Evolutionary conservation across 192 early-diverging fungal species (phyloP).

Genomic region (Pilobolus umbonatus): DNA sequence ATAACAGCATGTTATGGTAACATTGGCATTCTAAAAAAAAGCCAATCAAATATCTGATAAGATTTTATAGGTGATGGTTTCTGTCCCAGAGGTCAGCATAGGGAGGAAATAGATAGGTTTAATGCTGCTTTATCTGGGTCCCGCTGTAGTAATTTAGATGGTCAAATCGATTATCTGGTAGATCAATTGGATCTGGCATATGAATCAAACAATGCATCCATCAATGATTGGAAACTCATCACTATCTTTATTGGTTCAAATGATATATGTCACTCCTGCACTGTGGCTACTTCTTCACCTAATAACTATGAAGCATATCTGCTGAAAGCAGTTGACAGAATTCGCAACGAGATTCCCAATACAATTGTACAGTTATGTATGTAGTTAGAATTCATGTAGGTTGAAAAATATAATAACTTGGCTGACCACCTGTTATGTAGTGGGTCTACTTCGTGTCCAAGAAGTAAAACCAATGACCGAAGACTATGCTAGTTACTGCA

Average conservation of each 20-base stretch:
- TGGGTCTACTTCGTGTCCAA: constrained; percentile 21
- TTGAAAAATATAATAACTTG: too few relatives aligned
- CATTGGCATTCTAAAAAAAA: constrained; percentile 10
- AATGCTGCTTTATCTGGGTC: constrained; percentile 59
- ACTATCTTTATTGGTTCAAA: constrained; percentile 57
- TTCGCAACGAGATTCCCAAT: constrained; percentile 36
- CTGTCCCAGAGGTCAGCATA: constrained; percentile 29
- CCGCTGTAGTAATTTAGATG: constrained; percentile 36
- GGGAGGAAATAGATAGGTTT: constrained; percentile 17
- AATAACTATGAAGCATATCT: constrained; percentile 27
- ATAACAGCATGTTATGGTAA: constrained; percentile 47
- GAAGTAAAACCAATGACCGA: constrained; percentile 36
- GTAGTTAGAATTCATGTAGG: constrained; percentile 21
- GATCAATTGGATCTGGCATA: constrained; percentile 23
- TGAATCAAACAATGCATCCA: constrained; percentile 14
- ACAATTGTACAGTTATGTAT: constrained; percentile 43
- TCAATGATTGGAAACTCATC: constrained; percentile 45
- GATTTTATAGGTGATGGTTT: constrained; percentile 6
- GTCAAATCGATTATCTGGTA: constrained; percentile 45
- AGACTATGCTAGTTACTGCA: constrained; percentile 22
- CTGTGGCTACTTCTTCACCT: constrained; percentile 10
- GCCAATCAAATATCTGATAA: neutral
- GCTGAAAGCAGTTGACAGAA: constrained; percentile 24
- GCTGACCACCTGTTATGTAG: constrained; percentile 8
- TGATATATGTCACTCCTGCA: constrained; percentile 49